Percentiles rank a stretch among this genome's conserved stretches.
phyloP scores from a whole-genome alignment of 306 rosid species.

The Chamaecrista fasciculata region DNA sequence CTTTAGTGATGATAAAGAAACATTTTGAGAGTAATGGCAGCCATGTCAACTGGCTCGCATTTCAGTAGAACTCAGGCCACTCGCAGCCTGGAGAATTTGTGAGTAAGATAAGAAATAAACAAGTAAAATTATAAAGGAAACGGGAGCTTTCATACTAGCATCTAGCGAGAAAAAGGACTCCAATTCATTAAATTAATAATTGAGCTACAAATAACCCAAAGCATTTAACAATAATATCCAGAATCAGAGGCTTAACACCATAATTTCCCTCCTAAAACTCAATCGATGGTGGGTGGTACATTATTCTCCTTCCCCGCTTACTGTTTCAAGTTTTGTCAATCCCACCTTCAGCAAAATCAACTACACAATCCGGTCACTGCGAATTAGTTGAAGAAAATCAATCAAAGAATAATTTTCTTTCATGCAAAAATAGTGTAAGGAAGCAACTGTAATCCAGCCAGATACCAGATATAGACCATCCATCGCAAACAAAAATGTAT shows the following conservation, averaged over 20 bases:
- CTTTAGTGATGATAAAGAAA: too few relatives aligned
- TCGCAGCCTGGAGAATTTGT: too few relatives aligned
- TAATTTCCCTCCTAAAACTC: neutral
- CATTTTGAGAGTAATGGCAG: too few relatives aligned
- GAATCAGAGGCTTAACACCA: neutral
- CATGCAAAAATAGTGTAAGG: neutral
- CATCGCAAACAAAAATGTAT: neutral
- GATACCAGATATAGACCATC: neutral
- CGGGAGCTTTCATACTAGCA: too few relatives aligned
- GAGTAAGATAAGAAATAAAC: too few relatives aligned
- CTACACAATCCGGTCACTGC: neutral
- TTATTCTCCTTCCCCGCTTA: neutral
- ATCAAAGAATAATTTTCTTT: neutral
- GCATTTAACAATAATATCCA: neutral
- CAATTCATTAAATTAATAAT: neutral
- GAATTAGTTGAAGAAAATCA: too few relatives aligned
- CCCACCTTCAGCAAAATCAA: neutral
- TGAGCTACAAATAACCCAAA: neutral
- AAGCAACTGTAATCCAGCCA: neutral
- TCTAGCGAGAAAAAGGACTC: neutral
- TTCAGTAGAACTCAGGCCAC: too few relatives aligned
- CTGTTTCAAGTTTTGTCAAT: neutral
- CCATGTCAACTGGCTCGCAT: too few relatives aligned
- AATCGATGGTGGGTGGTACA: neutral
- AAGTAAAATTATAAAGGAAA: too few relatives aligned